Conservation (phyloP, 495 filamentous ascomycete species). For the Podospora pseudopauciseta region DNA sequence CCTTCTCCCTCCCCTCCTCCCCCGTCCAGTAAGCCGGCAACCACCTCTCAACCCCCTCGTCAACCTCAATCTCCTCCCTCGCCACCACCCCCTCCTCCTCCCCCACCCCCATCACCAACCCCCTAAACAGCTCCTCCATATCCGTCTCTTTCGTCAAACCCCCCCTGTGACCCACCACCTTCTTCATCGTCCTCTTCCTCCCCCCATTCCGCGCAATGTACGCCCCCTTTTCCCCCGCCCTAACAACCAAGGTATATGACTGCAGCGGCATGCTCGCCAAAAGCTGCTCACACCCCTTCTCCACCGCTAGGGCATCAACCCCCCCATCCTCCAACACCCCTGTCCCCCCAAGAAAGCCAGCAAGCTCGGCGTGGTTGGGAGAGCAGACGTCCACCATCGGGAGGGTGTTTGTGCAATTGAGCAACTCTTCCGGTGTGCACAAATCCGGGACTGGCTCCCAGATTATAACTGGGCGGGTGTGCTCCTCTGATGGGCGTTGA, state of each 20-base stretch:
- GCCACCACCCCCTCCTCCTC: constrained; percentile 52
- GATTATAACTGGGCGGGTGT: constrained; percentile 64
- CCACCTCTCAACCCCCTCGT: constrained; percentile 55
- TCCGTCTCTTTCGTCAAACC: constrained; percentile 50
- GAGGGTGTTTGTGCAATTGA: constrained; percentile 66
- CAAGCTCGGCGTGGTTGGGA: constrained; percentile 84
- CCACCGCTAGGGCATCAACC: constrained; percentile 46
- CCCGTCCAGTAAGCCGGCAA: constrained; percentile 52
- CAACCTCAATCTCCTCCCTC: constrained; percentile 55
- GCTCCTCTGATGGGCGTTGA: background rate
- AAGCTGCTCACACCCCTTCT: constrained; percentile 51
- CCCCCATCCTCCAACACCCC: constrained; percentile 24
- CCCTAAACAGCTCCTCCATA: constrained; percentile 51
- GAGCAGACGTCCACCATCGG: constrained; percentile 78
- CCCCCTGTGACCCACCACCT: constrained; percentile 41
- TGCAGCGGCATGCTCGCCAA: constrained; percentile 52
- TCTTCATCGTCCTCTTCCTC: constrained; percentile 42
- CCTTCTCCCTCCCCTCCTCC: constrained; percentile 55
- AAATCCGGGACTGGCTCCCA: constrained; percentile 95
- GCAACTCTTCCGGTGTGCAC: constrained; percentile 71
- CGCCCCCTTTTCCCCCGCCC: constrained; percentile 49
- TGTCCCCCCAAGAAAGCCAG: constrained; percentile 64
- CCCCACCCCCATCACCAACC: constrained; percentile 42
- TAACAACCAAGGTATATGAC: constrained; percentile 52
- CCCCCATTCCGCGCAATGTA: constrained; percentile 53